Conservation (phyloP, 345 rosid genomes). For the Populus alba region DNA sequence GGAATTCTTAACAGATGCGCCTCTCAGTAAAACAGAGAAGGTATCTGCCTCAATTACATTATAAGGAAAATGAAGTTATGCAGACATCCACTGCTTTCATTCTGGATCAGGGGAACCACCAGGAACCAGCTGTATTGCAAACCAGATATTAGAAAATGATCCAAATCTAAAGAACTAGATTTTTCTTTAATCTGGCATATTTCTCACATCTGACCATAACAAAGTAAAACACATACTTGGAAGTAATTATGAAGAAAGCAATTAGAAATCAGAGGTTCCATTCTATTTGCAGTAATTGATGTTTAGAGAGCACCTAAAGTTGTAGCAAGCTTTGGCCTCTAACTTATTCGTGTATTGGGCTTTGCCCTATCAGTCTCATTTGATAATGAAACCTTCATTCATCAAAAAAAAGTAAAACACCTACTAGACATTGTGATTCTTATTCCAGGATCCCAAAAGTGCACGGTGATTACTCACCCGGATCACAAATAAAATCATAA, state of each 20-base stretch:
- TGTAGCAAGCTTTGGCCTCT: too few relatives aligned
- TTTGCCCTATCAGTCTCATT: too few relatives aligned
- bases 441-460: not conserved
- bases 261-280: too few relatives aligned
- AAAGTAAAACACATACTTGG: not conserved
- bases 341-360: too few relatives aligned
- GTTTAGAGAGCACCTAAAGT: too few relatives aligned
- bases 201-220: not conserved
- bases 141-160: conserved; percentile 15
- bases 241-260: too few relatives aligned
- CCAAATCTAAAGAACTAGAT: not conserved
- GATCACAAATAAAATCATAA: not conserved
- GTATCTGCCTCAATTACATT: not conserved
- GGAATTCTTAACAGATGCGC: not conserved
- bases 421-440: not conserved
- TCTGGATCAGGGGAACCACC: conserved; percentile 73
- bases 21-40: conserved; percentile 12
- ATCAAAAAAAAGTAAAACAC: too few relatives aligned
- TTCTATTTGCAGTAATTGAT: too few relatives aligned
- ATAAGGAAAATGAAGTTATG: not conserved
- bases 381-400: too few relatives aligned
- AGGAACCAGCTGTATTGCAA: conserved; percentile 76
- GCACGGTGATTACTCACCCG: too few relatives aligned
- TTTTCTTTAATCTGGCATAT: not conserved
- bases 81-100: conserved; percentile 12